Percentiles rank a stretch among this genome's conserved stretches.
These are phyloP conservation scores for Cajanus cajan DNA, from an alignment of 306 rosid species.

Conservation along the genomic window DNA sequence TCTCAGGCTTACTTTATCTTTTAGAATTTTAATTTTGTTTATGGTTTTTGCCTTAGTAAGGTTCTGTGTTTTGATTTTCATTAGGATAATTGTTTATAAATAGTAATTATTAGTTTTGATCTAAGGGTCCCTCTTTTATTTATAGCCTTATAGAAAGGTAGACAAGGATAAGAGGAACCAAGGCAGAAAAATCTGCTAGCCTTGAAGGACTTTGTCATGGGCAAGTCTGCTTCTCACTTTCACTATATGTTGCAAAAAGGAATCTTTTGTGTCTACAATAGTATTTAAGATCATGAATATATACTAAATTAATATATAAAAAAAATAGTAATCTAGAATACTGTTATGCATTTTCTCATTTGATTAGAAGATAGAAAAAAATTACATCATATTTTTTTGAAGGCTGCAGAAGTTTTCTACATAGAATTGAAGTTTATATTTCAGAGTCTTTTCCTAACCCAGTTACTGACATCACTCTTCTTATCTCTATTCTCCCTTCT, in stretches of 20 bases:
- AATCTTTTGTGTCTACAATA: neutral
- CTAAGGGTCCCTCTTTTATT: no score
- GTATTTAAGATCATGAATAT: neutral
- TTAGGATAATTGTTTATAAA: no score
- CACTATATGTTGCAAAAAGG: neutral
- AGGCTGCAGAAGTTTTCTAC: neutral
- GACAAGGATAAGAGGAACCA: no score
- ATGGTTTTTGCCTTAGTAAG: no score
- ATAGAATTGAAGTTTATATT: neutral
- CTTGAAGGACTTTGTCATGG: neutral
- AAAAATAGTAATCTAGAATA: neutral
- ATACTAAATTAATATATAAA: neutral
- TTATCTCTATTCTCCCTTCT: neutral
- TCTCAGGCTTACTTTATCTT: no score
- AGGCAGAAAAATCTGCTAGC: neutral
- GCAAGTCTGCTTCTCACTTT: neutral
- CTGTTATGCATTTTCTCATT: neutral
- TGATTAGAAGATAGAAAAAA: neutral
- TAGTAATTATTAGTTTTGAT: no score
- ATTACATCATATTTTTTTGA: neutral
- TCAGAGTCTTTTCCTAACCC: neutral
- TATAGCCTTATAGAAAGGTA: no score
- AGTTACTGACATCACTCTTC: neutral
- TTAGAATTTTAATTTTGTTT: no score
- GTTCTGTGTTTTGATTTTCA: no score